Conservation (phyloP, 495 filamentous ascomycete species). For the Podospora appendiculata region DNA sequence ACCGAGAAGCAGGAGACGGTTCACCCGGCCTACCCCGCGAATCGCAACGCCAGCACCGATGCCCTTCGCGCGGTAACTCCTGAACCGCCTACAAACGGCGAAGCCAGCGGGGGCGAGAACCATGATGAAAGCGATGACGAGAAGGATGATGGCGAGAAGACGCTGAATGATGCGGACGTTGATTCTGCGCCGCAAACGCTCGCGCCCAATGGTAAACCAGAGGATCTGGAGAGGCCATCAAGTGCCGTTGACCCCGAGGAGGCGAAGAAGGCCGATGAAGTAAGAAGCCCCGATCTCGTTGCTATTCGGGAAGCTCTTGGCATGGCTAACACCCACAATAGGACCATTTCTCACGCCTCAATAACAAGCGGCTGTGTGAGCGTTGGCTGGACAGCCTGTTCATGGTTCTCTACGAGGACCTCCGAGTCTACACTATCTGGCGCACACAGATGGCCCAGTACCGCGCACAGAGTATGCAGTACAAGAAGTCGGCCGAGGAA, state of each 20-base stretch:
- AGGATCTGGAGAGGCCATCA: constrained; percentile 66
- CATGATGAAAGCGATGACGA: constrained; percentile 25
- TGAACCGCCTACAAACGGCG: constrained; percentile 56
- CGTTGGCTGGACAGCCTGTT: constrained; percentile 98
- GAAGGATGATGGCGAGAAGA: background rate
- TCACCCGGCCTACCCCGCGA: constrained; percentile 41
- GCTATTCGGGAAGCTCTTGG: background rate
- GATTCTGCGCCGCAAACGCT: constrained; percentile 25
- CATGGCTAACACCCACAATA: constrained; percentile 13
- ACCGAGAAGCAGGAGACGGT: constrained; percentile 68
- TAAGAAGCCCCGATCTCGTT: constrained; percentile 31
- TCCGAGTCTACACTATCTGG: constrained; percentile 98
- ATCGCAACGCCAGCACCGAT: constrained; percentile 67
- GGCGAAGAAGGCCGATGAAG: constrained; percentile 74
- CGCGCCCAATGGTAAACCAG: constrained; percentile 31
- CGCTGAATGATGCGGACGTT: constrained; percentile 12
- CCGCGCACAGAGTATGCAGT: constrained; percentile 79
- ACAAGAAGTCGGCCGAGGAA: constrained; percentile 92
- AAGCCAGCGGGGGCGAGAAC: constrained; percentile 35
- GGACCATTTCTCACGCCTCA: constrained; percentile 61
- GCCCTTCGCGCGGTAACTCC: constrained; percentile 56
- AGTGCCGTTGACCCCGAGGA: constrained; percentile 76
- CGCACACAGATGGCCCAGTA: constrained; percentile 93
- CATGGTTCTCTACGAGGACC: constrained; percentile 97
- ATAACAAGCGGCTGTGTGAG: constrained; percentile 94